These are phyloP conservation scores for Fraxinus nigra DNA, from an alignment of 305 asterid genomes.

Conservation along the genomic window DNA sequence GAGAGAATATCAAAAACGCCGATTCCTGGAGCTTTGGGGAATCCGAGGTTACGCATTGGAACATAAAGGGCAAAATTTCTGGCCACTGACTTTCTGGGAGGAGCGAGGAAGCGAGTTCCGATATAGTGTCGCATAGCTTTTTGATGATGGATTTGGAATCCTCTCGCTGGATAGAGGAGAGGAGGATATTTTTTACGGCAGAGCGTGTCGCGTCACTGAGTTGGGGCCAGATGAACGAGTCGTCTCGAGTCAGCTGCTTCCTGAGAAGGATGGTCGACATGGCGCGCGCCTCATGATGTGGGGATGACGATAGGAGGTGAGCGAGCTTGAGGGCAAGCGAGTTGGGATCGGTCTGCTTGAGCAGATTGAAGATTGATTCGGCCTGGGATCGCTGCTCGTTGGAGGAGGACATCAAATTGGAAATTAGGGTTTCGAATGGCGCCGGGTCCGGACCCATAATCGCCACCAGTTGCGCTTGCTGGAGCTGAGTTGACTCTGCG, in stretches of 20 bases:
- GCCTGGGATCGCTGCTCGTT: slow-evolving; percentile 85
- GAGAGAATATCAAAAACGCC: slow-evolving; percentile 76
- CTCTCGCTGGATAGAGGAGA: slow-evolving; percentile 62
- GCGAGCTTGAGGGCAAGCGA: slow-evolving; percentile 71
- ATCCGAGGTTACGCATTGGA: slow-evolving; percentile 70
- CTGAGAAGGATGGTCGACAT: slow-evolving; percentile 80
- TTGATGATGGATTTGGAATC: slow-evolving; percentile 56
- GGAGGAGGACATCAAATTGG: slow-evolving; percentile 71
- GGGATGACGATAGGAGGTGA: slow-evolving; percentile 57
- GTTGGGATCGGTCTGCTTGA: slow-evolving; percentile 80
- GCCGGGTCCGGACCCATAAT: slow-evolving; percentile 71
- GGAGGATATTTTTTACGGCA: slow-evolving; percentile 54
- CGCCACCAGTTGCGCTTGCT: slow-evolving; percentile 71
- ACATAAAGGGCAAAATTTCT: slow-evolving; percentile 84
- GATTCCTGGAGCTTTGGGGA: slow-evolving; percentile 74
- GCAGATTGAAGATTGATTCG: slow-evolving; percentile 64
- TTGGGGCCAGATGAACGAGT: slow-evolving; percentile 75
- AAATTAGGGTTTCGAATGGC: slow-evolving; percentile 64
- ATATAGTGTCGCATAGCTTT: slow-evolving; percentile 77
- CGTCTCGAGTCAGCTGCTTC: slow-evolving; percentile 78
- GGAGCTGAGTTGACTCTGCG: slow-evolving; percentile 59
- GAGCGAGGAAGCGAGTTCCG: slow-evolving; percentile 77
- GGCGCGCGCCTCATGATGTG: slow-evolving; percentile 63
- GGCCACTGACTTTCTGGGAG: slow-evolving; percentile 80
- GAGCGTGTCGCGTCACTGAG: slow-evolving; percentile 58